These are phyloP conservation scores for Debaryomycetaceae sp. DNA, from an alignment of 1,139 yeast genomes.

Conservation along the genomic window DNA sequence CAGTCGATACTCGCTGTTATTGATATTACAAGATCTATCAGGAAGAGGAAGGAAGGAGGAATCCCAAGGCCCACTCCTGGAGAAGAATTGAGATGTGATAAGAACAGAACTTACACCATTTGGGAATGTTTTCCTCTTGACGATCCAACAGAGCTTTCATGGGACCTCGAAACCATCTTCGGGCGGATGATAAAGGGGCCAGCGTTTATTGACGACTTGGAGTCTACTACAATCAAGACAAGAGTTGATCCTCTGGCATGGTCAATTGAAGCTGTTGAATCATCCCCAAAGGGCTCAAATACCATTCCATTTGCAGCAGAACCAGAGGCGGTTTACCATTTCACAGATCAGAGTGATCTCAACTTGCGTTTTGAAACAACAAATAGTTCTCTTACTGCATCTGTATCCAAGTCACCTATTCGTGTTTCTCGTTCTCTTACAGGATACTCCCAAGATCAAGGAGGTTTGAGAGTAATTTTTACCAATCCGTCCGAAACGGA, in stretches of 20 bases:
- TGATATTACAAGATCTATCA: slow-evolving; percentile 64
- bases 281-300: slow-evolving; percentile 6
- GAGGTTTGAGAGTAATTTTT: slow-evolving; percentile 81
- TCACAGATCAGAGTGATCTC: slow-evolving; percentile 30
- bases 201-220: slow-evolving; percentile 46
- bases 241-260: slow-evolving; percentile 45
- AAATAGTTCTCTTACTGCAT: slow-evolving; percentile 32
- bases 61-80: slow-evolving; percentile 80
- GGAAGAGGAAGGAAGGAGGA: slow-evolving; percentile 57
- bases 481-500: slow-evolving; percentile 54
- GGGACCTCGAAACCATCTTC: slow-evolving; percentile 62
- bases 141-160: slow-evolving; percentile 50
- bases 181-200: slow-evolving; percentile 67
- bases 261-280: slow-evolving; percentile 32
- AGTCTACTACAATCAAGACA: slow-evolving; percentile 39
- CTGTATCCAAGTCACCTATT: slow-evolving; percentile 56
- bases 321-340: slow-evolving; percentile 23
- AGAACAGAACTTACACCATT: slow-evolving; percentile 50
- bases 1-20: slow-evolving; percentile 75
- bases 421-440: slow-evolving; percentile 81
- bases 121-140: slow-evolving; percentile 79
- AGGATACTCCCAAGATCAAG: slow-evolving; percentile 87
- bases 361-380: slow-evolving; percentile 38
- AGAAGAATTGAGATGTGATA: slow-evolving; percentile 68
- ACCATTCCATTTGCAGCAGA: slow-evolving; percentile 2